Conservation (phyloP, 495 filamentous ascomycete genomes). For the Bryoglossum gracile region DNA sequence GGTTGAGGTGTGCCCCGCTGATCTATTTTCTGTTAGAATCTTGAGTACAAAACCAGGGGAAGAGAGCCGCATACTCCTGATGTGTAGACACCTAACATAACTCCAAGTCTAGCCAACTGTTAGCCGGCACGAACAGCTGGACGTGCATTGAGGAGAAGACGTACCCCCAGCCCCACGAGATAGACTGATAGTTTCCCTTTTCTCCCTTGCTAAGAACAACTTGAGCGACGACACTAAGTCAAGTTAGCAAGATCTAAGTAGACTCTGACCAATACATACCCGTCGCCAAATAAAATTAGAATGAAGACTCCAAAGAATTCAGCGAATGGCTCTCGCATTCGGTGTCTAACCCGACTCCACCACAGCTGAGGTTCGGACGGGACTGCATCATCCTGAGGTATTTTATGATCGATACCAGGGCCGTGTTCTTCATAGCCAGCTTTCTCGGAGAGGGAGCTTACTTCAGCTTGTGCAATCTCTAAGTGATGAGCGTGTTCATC, state of each 20-base stretch:
- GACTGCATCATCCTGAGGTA: constrained; percentile 16
- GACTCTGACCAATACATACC: constrained; percentile 26
- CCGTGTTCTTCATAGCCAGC: constrained; percentile 20
- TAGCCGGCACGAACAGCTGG: too few relatives aligned
- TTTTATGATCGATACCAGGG: constrained; percentile 19
- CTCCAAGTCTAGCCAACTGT: constrained; percentile 42
- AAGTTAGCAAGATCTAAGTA: too few relatives aligned
- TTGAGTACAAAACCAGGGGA: neutral
- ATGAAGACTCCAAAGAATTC: constrained; percentile 62
- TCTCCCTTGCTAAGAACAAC: constrained; percentile 16
- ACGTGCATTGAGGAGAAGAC: too few relatives aligned
- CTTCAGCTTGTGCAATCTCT: neutral
- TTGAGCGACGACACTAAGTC: constrained; percentile 29
- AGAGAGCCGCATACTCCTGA: constrained; percentile 42
- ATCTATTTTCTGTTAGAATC: constrained; percentile 8
- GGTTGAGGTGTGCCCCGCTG: constrained; percentile 54
- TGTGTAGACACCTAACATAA: constrained; percentile 62
- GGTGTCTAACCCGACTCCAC: constrained; percentile 36
- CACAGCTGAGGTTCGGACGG: constrained; percentile 26
- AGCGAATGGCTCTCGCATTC: constrained; percentile 47
- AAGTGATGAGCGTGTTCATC: constrained; percentile 12
- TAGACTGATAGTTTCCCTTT: constrained; percentile 39
- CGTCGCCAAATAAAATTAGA: constrained; percentile 56
- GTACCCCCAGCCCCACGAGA: constrained; percentile 37
- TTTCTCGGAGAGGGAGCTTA: neutral